Conservation (phyloP, 257 asterid genomes). For the Solanum commersonii region DNA sequence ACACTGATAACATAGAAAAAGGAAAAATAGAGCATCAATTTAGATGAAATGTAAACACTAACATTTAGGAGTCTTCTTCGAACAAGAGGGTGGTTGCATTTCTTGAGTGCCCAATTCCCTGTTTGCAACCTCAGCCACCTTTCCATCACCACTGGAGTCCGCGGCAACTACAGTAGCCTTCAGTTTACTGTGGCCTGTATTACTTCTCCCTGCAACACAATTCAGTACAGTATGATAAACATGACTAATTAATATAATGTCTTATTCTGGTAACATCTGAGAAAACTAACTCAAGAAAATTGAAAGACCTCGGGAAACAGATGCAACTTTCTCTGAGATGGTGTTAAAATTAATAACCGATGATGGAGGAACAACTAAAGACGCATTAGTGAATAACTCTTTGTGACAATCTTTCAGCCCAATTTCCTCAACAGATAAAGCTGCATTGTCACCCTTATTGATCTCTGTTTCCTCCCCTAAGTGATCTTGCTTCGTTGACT, state of each 20-base stretch:
- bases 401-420: constrained; percentile 14
- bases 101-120: constrained; percentile 17
- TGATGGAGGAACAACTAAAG: constrained; percentile 12
- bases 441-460: constrained; percentile 10
- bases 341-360: constrained; percentile 15
- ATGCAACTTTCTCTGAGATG: constrained; percentile 22
- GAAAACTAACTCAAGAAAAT: constrained; percentile 1
- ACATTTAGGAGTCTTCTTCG: constrained; percentile 42
- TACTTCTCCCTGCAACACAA: constrained; percentile 24
- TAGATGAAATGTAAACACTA: constrained; percentile 12
- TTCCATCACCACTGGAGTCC: constrained; percentile 21
- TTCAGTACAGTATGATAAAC: constrained; percentile 1
- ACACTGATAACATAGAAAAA: not conserved
- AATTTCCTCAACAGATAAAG: constrained; percentile 6
- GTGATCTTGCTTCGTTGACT: constrained; percentile 28
- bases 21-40: not conserved
- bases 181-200: constrained; percentile 17
- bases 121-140: constrained; percentile 16
- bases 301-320: constrained; percentile 39
- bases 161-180: constrained; percentile 11
- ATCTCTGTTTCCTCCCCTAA: constrained; percentile 17
- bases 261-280: not conserved
- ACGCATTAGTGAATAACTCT: constrained; percentile 12
- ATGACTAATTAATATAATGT: not conserved
- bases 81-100: constrained; percentile 12